phyloP scores from a whole-genome alignment of 2,329 filamentous ascomycete genomes.

The Polychaeton citri region DNA sequence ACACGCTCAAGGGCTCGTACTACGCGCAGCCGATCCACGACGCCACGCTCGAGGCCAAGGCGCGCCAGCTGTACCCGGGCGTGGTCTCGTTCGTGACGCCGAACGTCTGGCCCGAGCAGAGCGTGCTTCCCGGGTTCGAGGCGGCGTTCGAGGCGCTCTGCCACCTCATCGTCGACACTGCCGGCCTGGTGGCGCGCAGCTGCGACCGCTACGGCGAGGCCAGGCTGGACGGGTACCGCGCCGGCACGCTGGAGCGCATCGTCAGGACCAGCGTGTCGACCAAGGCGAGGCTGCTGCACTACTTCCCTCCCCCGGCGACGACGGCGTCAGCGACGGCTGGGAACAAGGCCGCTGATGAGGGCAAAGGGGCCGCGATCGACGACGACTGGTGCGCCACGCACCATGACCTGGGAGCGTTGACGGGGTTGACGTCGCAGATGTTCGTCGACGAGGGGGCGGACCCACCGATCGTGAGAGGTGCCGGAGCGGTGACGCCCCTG shows the following conservation, averaged over 20 bases:
- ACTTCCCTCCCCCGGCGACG: constrained; percentile 55
- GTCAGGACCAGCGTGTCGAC: constrained; percentile 76
- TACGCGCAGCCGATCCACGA: constrained; percentile 55
- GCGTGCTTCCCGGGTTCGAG: constrained; percentile 61
- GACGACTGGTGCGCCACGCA: constrained; percentile 94
- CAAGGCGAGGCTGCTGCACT: constrained; percentile 85
- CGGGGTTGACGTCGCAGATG: constrained; percentile 88
- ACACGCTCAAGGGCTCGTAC: constrained; percentile 71
- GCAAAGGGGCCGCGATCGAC: constrained; percentile 31
- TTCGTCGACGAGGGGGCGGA: constrained; percentile 65
- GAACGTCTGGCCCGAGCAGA: constrained; percentile 72
- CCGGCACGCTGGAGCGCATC: constrained; percentile 72
- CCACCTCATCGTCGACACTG: constrained; percentile 74
- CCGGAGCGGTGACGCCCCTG: constrained; percentile 18
- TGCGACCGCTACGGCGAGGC: constrained; percentile 75
- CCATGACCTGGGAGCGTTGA: constrained; percentile 85
- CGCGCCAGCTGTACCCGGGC: constrained; percentile 41
- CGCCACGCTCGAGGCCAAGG: constrained; percentile 36
- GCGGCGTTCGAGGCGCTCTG: constrained; percentile 63
- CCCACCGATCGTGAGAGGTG: constrained; percentile 11
- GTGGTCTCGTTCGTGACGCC: constrained; percentile 82
- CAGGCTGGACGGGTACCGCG: constrained; percentile 64
- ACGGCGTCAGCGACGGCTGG: constrained; percentile 11
- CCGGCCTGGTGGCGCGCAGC: constrained; percentile 74
- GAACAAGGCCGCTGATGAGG: constrained; percentile 24